Evolutionary conservation across 2,329 filamentous ascomycete species (phyloP).

Genomic region (Aspergillus melleus): DNA sequence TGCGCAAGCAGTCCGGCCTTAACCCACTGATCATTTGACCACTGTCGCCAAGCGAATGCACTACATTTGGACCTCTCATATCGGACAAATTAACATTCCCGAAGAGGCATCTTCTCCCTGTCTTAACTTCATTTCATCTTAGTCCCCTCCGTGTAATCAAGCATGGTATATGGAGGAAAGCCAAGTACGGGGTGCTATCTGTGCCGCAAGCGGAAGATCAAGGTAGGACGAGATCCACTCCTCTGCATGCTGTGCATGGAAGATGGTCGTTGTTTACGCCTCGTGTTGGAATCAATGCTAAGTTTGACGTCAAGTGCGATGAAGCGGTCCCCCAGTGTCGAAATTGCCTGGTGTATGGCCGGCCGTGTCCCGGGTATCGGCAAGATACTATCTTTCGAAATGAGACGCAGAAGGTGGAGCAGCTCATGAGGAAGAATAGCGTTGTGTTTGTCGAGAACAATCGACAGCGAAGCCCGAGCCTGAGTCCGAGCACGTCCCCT

Average conservation of each 20-base stretch:
- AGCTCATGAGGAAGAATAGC: constrained; percentile 25
- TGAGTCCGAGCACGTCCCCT: not conserved
- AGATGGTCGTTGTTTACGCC: not conserved
- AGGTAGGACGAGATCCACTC: constrained; percentile 28
- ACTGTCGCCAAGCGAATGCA: not conserved
- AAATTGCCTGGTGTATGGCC: constrained; percentile 38
- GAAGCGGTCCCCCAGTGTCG: constrained; percentile 37
- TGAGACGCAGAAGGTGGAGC: constrained; percentile 32
- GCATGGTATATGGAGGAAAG: constrained; percentile 44
- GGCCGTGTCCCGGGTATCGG: constrained; percentile 39
- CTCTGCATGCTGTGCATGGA: not conserved
- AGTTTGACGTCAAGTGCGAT: constrained; percentile 32
- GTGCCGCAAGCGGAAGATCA: constrained; percentile 42
- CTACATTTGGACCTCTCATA: not conserved
- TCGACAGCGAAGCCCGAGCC: not conserved
- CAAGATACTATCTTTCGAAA: constrained; percentile 36
- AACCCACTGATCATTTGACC: not conserved
- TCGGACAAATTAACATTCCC: not conserved
- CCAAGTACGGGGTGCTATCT: constrained; percentile 42
- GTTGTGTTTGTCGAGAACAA: not conserved
- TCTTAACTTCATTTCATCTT: not conserved
- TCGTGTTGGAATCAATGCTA: constrained; percentile 5
- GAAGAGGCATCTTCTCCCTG: not conserved
- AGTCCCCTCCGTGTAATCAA: constrained; percentile 4
- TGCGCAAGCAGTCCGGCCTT: constrained; percentile 4